A percentile compares a stretch with the other conserved stretches of the same genome.
Evolutionary conservation across 2,329 filamentous ascomycete species (phyloP).

Genomic region (Diaporthe eres): DNA sequence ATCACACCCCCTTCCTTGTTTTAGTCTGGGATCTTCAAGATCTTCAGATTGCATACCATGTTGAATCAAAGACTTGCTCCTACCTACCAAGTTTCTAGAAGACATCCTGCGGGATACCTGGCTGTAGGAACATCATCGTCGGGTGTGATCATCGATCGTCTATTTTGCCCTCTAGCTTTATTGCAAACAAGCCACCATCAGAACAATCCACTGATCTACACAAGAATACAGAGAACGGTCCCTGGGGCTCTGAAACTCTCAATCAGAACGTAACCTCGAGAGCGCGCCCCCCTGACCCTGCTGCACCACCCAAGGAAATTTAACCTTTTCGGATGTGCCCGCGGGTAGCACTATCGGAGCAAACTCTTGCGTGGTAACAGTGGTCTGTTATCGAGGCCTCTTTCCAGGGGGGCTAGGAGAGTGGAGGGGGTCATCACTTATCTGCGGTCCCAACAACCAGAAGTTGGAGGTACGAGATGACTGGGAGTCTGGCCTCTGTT

Average conservation of each 20-base stretch:
- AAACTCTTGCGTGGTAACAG: neutral
- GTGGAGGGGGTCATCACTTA: neutral
- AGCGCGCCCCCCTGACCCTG: neutral
- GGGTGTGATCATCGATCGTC: neutral
- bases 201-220: neutral
- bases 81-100: slow-evolving; percentile 21
- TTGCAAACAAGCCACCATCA: neutral
- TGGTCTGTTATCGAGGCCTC: neutral
- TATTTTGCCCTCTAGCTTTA: neutral
- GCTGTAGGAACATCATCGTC: neutral
- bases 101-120: neutral
- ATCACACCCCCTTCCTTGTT: neutral
- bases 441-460: slow-evolving; percentile 19
- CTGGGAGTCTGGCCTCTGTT: slow-evolving; percentile 20
- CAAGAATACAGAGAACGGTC: too few relatives aligned
- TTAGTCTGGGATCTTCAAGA: neutral
- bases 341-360: slow-evolving; percentile 16
- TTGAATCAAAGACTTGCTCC: neutral
- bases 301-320: neutral
- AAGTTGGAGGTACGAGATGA: neutral
- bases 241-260: neutral
- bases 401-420: neutral
- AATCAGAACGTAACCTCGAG: neutral
- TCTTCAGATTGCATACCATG: slow-evolving; percentile 17
- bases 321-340: slow-evolving; percentile 27